A percentile compares a stretch with the other conserved stretches of the same genome.
Evolutionary conservation across 805 yeast species (phyloP).

Genomic region (Myxozyma sirexii): DNA sequence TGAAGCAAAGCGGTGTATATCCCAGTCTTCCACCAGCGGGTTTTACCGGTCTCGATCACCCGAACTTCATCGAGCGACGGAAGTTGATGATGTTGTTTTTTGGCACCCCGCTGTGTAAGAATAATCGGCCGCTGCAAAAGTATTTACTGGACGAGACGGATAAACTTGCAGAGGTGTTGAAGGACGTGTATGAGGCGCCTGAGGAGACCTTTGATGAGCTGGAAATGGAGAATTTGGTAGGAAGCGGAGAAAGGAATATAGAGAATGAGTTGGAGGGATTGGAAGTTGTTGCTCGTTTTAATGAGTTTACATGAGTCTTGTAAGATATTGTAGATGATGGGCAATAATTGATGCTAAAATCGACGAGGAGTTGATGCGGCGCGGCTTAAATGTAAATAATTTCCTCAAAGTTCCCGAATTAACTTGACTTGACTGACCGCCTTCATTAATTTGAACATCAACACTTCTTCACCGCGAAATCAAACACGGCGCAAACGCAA

Average conservation of each 20-base stretch:
- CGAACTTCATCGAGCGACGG: constrained; percentile 9
- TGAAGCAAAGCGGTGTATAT: not conserved
- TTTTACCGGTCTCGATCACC: constrained; percentile 11
- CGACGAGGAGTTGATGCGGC: no score
- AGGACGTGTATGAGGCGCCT: not conserved
- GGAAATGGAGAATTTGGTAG: not conserved
- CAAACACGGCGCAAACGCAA: no score
- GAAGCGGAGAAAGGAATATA: not conserved
- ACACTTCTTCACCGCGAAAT: not conserved
- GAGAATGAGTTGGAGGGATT: not conserved
- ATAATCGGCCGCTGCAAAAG: constrained; percentile 13
- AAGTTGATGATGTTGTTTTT: constrained; percentile 13
- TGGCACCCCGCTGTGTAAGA: constrained; percentile 8
- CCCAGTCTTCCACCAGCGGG: constrained; percentile 11
- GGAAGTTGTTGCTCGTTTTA: constrained; percentile 1
- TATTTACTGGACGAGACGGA: constrained; percentile 11
- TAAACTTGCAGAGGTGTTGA: constrained; percentile 1
- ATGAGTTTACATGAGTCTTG: not conserved
- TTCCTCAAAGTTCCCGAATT: no score
- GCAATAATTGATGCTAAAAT: no score
- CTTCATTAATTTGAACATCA: not conserved
- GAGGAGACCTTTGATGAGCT: not conserved
- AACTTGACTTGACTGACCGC: not conserved
- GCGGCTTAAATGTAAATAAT: no score
- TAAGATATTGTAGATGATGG: not conserved